phyloP scores from a whole-genome alignment of 495 filamentous ascomycete genomes.

The Tuber calosporum region DNA sequence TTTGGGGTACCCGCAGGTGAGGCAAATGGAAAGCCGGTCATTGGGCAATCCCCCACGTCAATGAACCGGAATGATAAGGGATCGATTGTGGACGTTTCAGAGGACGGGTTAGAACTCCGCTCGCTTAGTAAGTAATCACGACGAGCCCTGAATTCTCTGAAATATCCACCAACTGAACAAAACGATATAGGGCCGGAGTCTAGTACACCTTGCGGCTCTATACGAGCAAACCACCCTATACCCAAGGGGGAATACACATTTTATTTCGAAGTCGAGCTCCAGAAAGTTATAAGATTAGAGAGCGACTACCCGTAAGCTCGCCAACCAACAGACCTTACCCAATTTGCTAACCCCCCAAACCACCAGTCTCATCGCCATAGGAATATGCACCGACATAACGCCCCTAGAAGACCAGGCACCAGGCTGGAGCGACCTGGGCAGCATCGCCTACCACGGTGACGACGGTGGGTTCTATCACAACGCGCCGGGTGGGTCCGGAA shows the following conservation, averaged over 20 bases:
- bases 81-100: background rate
- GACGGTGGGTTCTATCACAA: background rate
- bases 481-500: too few relatives aligned
- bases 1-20: background rate
- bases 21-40: background rate
- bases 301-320: constrained; percentile 5
- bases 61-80: background rate
- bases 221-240: constrained; percentile 18
- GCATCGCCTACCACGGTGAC: constrained; percentile 16
- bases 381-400: background rate
- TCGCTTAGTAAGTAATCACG: background rate
- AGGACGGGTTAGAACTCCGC: constrained; percentile 8
- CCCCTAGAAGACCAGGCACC: background rate
- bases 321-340: background rate
- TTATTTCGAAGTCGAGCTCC: constrained; percentile 19
- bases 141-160: background rate
- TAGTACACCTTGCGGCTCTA: background rate
- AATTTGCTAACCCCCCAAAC: background rate
- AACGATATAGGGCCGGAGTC: background rate
- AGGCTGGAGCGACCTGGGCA: constrained; percentile 1
- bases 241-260: constrained; percentile 15
- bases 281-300: background rate
- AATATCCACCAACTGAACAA: background rate
- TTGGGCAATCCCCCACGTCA: constrained; percentile 9
- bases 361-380: constrained; percentile 4